Evolutionary conservation across 2,329 filamentous ascomycete species (phyloP).

Genomic region (Fusarium buxicola): DNA sequence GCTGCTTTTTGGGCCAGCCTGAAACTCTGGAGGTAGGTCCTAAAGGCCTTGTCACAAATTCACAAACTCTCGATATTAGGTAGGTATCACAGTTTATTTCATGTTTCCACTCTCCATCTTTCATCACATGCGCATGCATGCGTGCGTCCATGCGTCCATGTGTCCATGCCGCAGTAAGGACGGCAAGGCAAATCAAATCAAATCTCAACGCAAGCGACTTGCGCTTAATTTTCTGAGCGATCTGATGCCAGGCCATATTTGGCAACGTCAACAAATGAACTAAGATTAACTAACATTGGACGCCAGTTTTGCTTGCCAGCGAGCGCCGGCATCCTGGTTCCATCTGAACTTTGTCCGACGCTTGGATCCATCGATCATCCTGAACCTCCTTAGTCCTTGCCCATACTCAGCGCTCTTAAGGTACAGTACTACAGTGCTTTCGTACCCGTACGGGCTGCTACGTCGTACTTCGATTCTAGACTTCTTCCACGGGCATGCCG

Average conservation of each 20-base stretch:
- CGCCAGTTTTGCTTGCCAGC: slow-evolving; percentile 9
- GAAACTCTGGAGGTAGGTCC: slow-evolving; percentile 42
- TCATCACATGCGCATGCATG: neutral
- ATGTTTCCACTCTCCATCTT: neutral
- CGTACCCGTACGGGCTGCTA: slow-evolving; percentile 39
- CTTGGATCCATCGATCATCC: slow-evolving; percentile 27
- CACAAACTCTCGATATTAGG: slow-evolving; percentile 16
- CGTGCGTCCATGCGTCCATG: too few species aligned
- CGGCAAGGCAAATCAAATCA: slow-evolving; percentile 20
- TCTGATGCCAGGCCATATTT: neutral
- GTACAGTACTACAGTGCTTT: slow-evolving; percentile 24
- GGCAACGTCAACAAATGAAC: slow-evolving; percentile 8
- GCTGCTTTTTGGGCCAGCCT: slow-evolving; percentile 43
- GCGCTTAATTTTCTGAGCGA: neutral
- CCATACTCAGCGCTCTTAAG: slow-evolving; percentile 28
- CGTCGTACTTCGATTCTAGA: slow-evolving; percentile 32
- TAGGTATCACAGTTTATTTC: slow-evolving; percentile 2
- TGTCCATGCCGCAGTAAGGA: slow-evolving; percentile 20
- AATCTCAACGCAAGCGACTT: slow-evolving; percentile 10
- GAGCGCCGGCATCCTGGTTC: slow-evolving; percentile 19
- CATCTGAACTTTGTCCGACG: slow-evolving; percentile 34
- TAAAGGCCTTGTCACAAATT: slow-evolving; percentile 36
- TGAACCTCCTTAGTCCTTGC: slow-evolving; percentile 25
- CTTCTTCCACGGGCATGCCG: slow-evolving; percentile 33
- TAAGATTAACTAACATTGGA: slow-evolving; percentile 18